phyloP scores from a whole-genome alignment of 345 rosid genomes.

The Citrus sinensis region DNA sequence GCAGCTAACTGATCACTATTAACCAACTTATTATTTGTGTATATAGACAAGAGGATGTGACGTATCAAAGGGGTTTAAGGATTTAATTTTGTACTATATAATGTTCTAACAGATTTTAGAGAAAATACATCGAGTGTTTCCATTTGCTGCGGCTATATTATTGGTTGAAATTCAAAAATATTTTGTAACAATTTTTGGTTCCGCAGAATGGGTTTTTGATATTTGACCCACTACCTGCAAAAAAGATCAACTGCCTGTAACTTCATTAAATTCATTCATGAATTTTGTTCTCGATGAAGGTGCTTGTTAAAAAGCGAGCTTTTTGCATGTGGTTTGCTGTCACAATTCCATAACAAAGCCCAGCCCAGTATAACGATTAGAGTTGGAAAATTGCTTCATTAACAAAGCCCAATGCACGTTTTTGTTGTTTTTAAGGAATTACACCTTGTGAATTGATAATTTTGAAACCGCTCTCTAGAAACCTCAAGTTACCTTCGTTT shows the following conservation, averaged over 20 bases:
- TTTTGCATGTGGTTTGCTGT: too few species aligned
- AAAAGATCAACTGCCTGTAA: neutral
- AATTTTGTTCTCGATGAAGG: too few species aligned
- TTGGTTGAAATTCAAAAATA: too few species aligned
- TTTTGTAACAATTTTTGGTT: neutral
- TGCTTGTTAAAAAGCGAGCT: too few species aligned
- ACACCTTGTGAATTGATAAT: too few species aligned
- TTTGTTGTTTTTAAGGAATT: too few species aligned
- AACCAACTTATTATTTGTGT: neutral
- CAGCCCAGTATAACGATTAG: too few species aligned
- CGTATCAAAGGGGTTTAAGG: neutral
- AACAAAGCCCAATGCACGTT: too few species aligned
- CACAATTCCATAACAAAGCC: too few species aligned
- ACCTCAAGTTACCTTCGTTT: too few species aligned
- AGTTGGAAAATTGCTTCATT: too few species aligned
- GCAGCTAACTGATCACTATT: slow-evolving; percentile 33
- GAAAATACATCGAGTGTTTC: slow-evolving; percentile 2
- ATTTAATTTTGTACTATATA: slow-evolving; percentile 8
- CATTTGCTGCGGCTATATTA: neutral
- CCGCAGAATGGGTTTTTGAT: neutral
- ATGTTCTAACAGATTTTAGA: slow-evolving; percentile 23
- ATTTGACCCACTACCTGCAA: neutral
- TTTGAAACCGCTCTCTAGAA: too few species aligned
- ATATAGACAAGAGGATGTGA: slow-evolving; percentile 22
- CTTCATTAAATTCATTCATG: neutral